A percentile compares a stretch with the other conserved stretches of the same genome.
Evolutionary conservation across 768 basidiomycete species (phyloP).

Genomic region (Dioszegia hungarica): DNA sequence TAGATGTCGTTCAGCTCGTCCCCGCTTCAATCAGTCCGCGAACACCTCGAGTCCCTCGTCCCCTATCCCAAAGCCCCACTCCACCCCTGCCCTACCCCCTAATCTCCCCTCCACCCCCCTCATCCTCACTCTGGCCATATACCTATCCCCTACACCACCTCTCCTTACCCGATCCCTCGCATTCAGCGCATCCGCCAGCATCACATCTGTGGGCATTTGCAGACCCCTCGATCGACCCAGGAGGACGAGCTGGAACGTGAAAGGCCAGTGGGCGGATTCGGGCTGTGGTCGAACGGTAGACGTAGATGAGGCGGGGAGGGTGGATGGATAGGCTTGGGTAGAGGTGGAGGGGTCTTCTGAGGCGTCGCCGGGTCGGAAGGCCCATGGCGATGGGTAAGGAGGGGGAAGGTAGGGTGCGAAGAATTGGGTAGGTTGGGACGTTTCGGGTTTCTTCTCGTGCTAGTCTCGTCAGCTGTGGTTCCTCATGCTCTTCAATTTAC

Average conservation of each 20-base stretch:
- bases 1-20: not conserved
- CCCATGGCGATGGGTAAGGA: conserved; percentile 26
- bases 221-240: conserved; percentile 15
- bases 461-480: not conserved
- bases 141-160: not conserved
- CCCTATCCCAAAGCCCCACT: conserved; percentile 23
- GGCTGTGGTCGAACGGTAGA: not conserved
- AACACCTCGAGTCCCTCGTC: conserved; percentile 23
- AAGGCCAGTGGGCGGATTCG: conserved; percentile 19
- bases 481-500: not conserved
- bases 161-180: not conserved
- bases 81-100: conserved; percentile 14
- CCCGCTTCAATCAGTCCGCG: conserved; percentile 1
- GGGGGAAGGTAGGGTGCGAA: conserved; percentile 28
- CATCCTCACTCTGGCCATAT: conserved; percentile 20
- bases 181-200: conserved; percentile 20
- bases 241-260: conserved; percentile 37
- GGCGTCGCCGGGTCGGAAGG: conserved; percentile 1
- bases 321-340: not conserved
- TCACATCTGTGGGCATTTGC: conserved; percentile 31
- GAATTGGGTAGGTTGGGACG: conserved; percentile 13
- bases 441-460: conserved; percentile 15
- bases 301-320: not conserved
- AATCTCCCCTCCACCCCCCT: conserved; percentile 6
- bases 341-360: not conserved